Base-by-base conservation (phyloP, 495 filamentous ascomycete genomes). In the Trichoderma erinaceum region DNA sequence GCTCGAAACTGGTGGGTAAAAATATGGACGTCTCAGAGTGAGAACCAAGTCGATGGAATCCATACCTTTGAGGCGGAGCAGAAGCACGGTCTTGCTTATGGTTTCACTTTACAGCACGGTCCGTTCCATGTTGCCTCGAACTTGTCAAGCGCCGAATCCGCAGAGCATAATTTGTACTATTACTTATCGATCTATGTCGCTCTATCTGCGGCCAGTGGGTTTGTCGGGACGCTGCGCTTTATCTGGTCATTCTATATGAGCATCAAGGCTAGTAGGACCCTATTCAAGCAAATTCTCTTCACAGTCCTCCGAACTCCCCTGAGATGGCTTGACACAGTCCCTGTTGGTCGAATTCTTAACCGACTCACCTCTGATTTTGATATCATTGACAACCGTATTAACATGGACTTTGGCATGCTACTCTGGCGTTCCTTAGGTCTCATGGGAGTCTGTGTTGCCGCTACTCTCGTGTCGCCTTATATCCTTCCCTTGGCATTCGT, bases 241-340 rank as follows among this genome's bases (percentile, higher is more conserved):
- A 78, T 84, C 41, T 83, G 84, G 69, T 73, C 88, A n/a, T 88
- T 86, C 66, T 35, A 74, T 2, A 84, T 84, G 23, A 88, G 87
- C 11, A 75, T 92, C 64, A 79, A 75, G 29, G 90, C 89, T 25
- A 91, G 88, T 1, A 83, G 86, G 66, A 78, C 74, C 50, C 78
- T 93, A 4, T 93, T 92, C 68, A 82, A 86, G 15, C 79, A 83
- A 35, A 77, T 92, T 44, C 86, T 86, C 44, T 86, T 82, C 68
- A 80, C 83, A 3, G 83, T 96, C 18, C 81, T 95, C 0, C 86
- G 88, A 10, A 83, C 90, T 16, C 91, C 90, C 0, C 77, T 91
- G 11, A 80, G 88, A 63, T 96, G 90, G 89, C 79, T 94, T 13
- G 92, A 96, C 73, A 94, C 90, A 0, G 88, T 92, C 0, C 92